Evolutionary conservation across 805 yeast genomes (phyloP).

Genomic region (Candida ficus): DNA sequence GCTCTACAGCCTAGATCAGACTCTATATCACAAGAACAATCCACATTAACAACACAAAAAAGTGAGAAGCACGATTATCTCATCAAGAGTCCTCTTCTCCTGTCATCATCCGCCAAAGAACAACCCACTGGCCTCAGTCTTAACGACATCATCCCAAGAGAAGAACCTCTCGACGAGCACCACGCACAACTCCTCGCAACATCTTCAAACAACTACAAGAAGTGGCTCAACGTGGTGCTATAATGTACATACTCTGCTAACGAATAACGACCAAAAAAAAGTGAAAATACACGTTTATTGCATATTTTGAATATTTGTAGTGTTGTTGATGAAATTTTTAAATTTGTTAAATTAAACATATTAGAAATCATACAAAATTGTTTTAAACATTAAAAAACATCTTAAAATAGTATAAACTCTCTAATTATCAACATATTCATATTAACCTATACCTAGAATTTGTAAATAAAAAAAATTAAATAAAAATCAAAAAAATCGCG

Average conservation of each 20-base stretch:
- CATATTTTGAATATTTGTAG: too few relatives aligned
- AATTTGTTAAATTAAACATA: too few relatives aligned
- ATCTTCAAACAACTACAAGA: slow-evolving; percentile 26
- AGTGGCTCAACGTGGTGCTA: slow-evolving; percentile 24
- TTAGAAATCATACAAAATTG: too few relatives aligned
- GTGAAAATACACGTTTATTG: too few relatives aligned
- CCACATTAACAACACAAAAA: neutral
- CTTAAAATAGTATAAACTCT: too few relatives aligned
- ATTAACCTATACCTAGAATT: too few relatives aligned
- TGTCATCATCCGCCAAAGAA: slow-evolving; percentile 22
- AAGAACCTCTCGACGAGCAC: slow-evolving; percentile 12
- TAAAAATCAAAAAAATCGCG: too few relatives aligned
- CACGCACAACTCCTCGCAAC: slow-evolving; percentile 22
- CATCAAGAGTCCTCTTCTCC: slow-evolving; percentile 24
- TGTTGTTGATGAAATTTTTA: too few relatives aligned
- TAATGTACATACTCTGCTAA: neutral
- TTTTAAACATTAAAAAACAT: too few relatives aligned
- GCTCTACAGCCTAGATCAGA: slow-evolving; percentile 25
- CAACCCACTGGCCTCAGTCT: slow-evolving; percentile 22
- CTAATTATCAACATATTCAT: too few relatives aligned
- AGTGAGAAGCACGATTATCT: slow-evolving; percentile 21
- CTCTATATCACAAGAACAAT: slow-evolving; percentile 15
- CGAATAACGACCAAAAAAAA: neutral
- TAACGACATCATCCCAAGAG: slow-evolving; percentile 20
- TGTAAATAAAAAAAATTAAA: too few relatives aligned